Evolutionary conservation across 108 stramenopile genomes (phyloP).

Genomic region (Discostella pseudostelligera): DNA sequence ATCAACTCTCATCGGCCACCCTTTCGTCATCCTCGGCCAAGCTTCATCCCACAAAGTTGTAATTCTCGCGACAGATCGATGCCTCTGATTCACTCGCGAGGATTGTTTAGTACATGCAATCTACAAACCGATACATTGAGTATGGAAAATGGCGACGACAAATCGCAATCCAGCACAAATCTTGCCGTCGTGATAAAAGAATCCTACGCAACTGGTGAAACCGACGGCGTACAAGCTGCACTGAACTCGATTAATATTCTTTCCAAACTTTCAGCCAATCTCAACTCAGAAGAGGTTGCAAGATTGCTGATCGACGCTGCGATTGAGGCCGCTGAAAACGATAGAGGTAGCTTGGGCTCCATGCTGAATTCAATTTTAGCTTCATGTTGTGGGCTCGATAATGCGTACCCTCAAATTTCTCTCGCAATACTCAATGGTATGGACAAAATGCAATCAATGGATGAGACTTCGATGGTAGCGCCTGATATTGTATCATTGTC

Average conservation of each 20-base stretch:
- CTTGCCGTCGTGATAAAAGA: constrained; percentile 9
- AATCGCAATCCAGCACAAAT: background rate
- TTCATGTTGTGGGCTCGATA: constrained; percentile 42
- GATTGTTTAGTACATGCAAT: background rate
- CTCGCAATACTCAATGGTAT: constrained; percentile 22
- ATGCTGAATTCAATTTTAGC: constrained; percentile 61
- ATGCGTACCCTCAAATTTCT: constrained; percentile 18
- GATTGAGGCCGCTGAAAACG: constrained; percentile 36
- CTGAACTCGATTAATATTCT: constrained; percentile 19
- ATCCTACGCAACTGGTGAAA: constrained; percentile 30
- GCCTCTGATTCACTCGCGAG: background rate
- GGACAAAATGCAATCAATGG: constrained; percentile 29
- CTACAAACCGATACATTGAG: background rate
- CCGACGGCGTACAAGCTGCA: constrained; percentile 34
- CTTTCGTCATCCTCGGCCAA: background rate
- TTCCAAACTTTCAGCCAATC: constrained; percentile 3
- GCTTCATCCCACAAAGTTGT: background rate
- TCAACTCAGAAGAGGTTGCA: constrained; percentile 21
- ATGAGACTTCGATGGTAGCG: constrained; percentile 20
- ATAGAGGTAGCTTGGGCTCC: constrained; percentile 38
- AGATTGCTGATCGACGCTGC: constrained; percentile 38
- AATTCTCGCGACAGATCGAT: background rate
- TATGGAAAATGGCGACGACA: background rate
- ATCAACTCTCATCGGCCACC: background rate
- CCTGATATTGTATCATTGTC: constrained; percentile 32